Evolutionary conservation across 1,139 yeast genomes (phyloP), one percentile per base, ranked within the genome.

Genomic region (Yamadazyma siamensis): DNA sequence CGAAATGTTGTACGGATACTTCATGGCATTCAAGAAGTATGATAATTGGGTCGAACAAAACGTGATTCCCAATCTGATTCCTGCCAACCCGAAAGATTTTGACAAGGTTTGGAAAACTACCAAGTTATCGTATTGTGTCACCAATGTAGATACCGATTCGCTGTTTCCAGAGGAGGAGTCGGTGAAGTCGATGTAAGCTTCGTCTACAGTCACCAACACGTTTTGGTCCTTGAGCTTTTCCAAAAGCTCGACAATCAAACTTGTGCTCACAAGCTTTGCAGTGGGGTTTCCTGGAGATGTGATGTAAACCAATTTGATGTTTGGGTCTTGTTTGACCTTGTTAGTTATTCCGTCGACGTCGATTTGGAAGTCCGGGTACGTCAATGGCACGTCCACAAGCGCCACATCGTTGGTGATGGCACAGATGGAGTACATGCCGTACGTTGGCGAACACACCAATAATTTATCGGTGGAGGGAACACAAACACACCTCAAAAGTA

Each of bases 281-380:
- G 98, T 91, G 20, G 98, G 98, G 54, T 91, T 91, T 18, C 98
- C 98, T n/a, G 98, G 98, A 2, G 96, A 85, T n/a, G 97, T 89
- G 40, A 89, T 62, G 53, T 87, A 89, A 2, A 83, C 66, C 36
- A 91, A 55, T 49, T 87, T 89, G 44, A 89, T 80, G 8, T 58
- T 34, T 0, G 77, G 56, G 44, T 89, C 96, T 0, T 50, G 47
- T 7, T 55, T 43, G n/a, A 88, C 58, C 2, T 70, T 59, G n/a
- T 62, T 54, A 19, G 71, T 49, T 23, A 89, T 73, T n/a, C 60
- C 65, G 1, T 71, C 76, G 6, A 76, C 62, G 42, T 82, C 76
- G 29, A 85, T 62, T 47, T 82, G 87, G 57, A 87, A 88, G 15
- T 72, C 71, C 8, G 75, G 72, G 32, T 72, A 65, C 3, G 54